Percentiles rank a stretch among this genome's conserved stretches.
Evolutionary conservation across 2,329 filamentous ascomycete genomes (phyloP).

Genomic region (Colletotrichum plurivorum): DNA sequence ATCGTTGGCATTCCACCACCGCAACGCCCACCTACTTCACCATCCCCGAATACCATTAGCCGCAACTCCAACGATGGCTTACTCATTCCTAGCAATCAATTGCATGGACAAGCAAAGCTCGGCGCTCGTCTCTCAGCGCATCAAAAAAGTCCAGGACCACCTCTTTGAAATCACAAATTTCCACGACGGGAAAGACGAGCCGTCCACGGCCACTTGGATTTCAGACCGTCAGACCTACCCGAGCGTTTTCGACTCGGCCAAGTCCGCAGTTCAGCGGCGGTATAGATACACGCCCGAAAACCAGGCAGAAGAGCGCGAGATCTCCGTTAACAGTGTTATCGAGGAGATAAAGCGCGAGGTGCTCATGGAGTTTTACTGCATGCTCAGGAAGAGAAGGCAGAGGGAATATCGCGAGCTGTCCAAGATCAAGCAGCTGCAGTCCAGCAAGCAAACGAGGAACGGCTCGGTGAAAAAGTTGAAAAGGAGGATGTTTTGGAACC

Average conservation of each 20-base stretch:
- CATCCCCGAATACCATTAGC: not conserved
- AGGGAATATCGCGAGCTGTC: not conserved
- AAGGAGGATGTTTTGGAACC: slow-evolving; percentile 9
- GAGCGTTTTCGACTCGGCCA: not conserved
- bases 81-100: slow-evolving; percentile 1
- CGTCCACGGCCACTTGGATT: not conserved
- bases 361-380: not conserved
- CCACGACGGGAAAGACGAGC: not conserved
- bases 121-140: not conserved
- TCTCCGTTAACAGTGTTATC: not conserved
- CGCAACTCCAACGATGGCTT: not conserved
- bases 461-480: not conserved
- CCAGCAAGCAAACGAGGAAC: not conserved
- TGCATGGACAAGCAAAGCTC: slow-evolving; percentile 2
- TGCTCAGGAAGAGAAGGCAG: not conserved
- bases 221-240: not conserved
- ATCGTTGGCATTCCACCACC: not conserved
- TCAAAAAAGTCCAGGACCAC: not conserved
- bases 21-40: not conserved
- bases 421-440: slow-evolving; percentile 5
- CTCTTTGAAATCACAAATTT: not conserved
- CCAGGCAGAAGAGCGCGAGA: not conserved
- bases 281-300: not conserved
- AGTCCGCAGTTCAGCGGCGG: not conserved
- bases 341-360: not conserved